These are phyloP conservation scores for Seminavis robusta DNA, from an alignment of 108 stramenopile species.

Conservation along the genomic window DNA sequence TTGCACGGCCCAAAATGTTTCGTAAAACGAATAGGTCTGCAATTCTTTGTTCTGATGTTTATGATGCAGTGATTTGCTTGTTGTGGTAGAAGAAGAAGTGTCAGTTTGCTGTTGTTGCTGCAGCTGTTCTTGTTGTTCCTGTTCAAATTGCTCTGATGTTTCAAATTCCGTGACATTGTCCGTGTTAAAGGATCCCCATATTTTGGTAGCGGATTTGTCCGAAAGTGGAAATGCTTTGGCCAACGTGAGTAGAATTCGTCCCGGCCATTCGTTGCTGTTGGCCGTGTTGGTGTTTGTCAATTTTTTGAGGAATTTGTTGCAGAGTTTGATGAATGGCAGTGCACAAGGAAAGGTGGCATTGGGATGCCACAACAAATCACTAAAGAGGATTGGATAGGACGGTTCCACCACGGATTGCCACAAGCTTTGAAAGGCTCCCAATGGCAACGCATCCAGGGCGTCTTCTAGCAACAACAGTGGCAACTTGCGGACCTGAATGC, in stretches of 20 bases:
- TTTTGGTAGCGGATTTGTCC: constrained; percentile 68
- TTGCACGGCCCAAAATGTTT: constrained; percentile 79
- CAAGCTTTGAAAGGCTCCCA: constrained; percentile 25
- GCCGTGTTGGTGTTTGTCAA: constrained; percentile 18
- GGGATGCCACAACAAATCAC: constrained; percentile 36
- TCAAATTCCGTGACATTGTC: constrained; percentile 23
- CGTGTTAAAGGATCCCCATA: constrained; percentile 61
- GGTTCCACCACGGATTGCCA: constrained; percentile 40
- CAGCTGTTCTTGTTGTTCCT: not conserved
- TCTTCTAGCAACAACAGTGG: constrained; percentile 69
- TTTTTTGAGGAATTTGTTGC: constrained; percentile 52
- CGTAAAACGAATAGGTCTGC: constrained; percentile 65
- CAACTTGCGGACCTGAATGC: constrained; percentile 28
- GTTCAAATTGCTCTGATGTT: not conserved
- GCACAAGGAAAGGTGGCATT: constrained; percentile 19
- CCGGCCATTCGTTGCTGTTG: constrained; percentile 47
- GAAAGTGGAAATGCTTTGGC: constrained; percentile 63
- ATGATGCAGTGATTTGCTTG: not conserved
- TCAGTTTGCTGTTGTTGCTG: not conserved
- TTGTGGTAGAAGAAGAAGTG: not conserved
- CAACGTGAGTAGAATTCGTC: constrained; percentile 52
- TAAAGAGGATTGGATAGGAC: constrained; percentile 17
- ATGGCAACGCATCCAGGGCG: constrained; percentile 42
- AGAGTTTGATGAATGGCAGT: constrained; percentile 49
- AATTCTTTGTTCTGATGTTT: not conserved